Base-by-base conservation (phyloP, 768 basidiomycete species). In the Tylopilus balloui region DNA sequence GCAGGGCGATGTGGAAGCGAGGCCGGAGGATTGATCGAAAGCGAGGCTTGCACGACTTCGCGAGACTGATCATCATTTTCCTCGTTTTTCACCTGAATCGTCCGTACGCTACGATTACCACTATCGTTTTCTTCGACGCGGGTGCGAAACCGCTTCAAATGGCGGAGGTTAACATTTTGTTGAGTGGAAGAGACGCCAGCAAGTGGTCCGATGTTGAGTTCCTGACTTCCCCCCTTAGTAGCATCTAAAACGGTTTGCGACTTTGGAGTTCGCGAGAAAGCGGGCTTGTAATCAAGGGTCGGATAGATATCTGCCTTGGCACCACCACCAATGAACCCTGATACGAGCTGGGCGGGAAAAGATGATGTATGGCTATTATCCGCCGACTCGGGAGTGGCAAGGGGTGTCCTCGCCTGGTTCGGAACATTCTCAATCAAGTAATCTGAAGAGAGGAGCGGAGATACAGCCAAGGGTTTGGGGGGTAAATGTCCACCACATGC, bases 161-260 rank as follows among this genome's bases (percentile, higher is more conserved):
- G 66, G 34, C 66, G 67, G 29, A 67, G 63, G 46, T 67, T 67
- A 1, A 60, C 63, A 3, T 52, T 65, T 35, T 40, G 58, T 23
- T 67, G 60, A 24, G 63, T 45, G 3, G 65, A 62, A 3, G 65
- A 68, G 9, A 61, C 41, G 11, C 50, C 44, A 1, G 36, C 19
- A 23, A 37, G n/a, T 17, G 65, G 65, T 28, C 56, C 55, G 8
- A 67, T 54, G 32, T 57, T 52, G n/a, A 60, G 41, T 19, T 65
- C 58, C 29, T 53, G 48, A n/a, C 41, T 52, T 20, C 23, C 48
- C 7, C 24, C 43, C 7, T 13, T 25, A 25, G 45, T 31, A 19
- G 27, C 39, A 5, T 58, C 56, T 20, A 67, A 27, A 31, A 65
- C 4, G 3, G 58, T 65, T 27, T 53, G 64, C 23, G 66, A 57